Base-by-base conservation (phyloP, 192 early-diverging fungal species). In the Linnemannia zychae region DNA sequence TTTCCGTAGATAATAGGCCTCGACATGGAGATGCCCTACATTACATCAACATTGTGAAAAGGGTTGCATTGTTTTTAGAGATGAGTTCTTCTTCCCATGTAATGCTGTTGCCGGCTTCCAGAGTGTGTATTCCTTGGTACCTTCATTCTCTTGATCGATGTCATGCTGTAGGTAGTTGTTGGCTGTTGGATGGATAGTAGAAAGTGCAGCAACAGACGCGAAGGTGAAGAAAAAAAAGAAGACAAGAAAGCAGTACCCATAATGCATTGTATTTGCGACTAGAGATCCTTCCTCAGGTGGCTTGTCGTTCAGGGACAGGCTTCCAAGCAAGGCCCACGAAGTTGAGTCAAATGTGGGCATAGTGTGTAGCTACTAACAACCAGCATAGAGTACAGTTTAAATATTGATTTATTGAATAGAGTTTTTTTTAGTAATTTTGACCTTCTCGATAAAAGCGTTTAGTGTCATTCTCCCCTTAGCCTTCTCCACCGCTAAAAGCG, bases 1-100 rank as follows among this genome's bases (percentile, higher is more conserved):
- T 96, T 97, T 52, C 98, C 98, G 79, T 97, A 98, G 49, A 97
- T 91, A 60, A 99, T 94, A 11, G 98, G 96, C 73, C 91, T 91
- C 71, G 93, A 90, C 9, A 95, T 85, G 24, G 91, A 89, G 31
- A 94, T 87, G 44, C 94, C 94, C 89, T 95, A 47, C 37, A 17
- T 18, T 22, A 66, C 3, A n/a, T 20, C 53, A 18, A 57, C 11
- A 75, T 16, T 16, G 57, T 37, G 3, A 69, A 7, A 38, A 50
- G 11, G n/a, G 31, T 17, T 24, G 9, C 47, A 72, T 4, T 47
- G 44, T 22, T 46, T 20, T 11, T 52, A 40, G 44, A 44, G 16
- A 34, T 12, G 57, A n/a, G n/a, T 4, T 2, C 7, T 13, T 36
- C n/a, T 38, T 33, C 15, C n/a, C 47, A 44, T 7, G 9, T 37